phyloP scores from a whole-genome alignment of 129 eudicot species.

The Sambucus nigra region DNA sequence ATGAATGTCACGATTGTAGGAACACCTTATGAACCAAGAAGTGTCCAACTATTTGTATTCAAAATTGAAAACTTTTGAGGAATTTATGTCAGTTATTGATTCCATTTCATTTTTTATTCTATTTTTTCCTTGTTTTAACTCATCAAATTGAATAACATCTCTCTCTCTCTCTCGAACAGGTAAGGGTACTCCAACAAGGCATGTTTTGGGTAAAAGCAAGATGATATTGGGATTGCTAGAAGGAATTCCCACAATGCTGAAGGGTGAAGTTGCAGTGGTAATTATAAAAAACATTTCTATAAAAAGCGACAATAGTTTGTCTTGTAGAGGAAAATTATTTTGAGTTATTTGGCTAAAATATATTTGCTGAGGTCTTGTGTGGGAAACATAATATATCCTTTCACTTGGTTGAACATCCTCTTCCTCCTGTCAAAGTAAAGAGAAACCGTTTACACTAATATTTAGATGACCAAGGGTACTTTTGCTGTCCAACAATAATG shows the following conservation, averaged over 20 bases:
- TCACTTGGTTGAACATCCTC: too few relatives aligned
- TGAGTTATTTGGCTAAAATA: not conserved
- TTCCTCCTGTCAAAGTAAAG: too few relatives aligned
- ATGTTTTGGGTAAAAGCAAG: constrained; percentile 91
- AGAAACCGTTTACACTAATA: too few relatives aligned
- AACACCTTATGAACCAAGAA: too few relatives aligned
- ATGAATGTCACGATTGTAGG: too few relatives aligned
- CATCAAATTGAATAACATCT: not conserved
- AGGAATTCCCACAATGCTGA: constrained; percentile 89
- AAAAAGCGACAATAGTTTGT: too few relatives aligned
- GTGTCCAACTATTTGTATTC: too few relatives aligned
- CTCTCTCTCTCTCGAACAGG: constrained; percentile 32
- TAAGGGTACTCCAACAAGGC: constrained; percentile 73
- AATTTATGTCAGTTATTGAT: not conserved
- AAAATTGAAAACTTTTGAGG: too few relatives aligned
- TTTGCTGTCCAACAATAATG: too few relatives aligned
- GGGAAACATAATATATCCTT: not conserved
- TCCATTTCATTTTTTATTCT: not conserved
- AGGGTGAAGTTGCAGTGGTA: constrained; percentile 97
- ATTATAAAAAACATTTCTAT: constrained; percentile 8
- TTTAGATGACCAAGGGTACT: too few relatives aligned
- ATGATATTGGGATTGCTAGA: constrained; percentile 88
- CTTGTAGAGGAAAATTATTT: not conserved
- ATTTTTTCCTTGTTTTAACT: not conserved
- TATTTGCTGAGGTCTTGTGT: too few relatives aligned